Base-by-base conservation (phyloP, 2,329 filamentous ascomycete genomes). In the Colletotrichum liriopes region DNA sequence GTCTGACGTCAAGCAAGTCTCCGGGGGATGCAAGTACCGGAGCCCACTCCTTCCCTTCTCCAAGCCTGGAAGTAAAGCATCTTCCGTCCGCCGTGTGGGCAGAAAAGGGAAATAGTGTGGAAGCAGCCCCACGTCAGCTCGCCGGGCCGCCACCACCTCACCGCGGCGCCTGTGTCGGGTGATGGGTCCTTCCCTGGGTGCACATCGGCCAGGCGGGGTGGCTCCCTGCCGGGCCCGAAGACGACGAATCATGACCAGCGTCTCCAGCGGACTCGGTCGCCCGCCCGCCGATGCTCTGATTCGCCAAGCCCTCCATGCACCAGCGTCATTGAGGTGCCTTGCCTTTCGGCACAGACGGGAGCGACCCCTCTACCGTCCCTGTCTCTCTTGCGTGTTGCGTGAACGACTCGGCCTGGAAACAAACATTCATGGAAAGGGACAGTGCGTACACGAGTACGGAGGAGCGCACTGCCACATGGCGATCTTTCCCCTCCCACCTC, bases 1-100 rank as follows among this genome's bases (percentile, higher is more conserved):
- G 59, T 60, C 65, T 72, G 69, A 72, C 65, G 65, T 69, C 69
- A 72, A 68, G 5, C 47, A 49, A 32, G 65, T 62, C 45, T 39
- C 59, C 65, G 45, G 69, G 45, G 58, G 58, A 54, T 47, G 35
- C 20, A 68, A 52, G 41, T 56, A 52, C 68, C 68, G 64, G 56
- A 55, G 54, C n/a, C 56, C 58, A 29, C 39, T 61, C 18, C 18
- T 26, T 59, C n/a, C n/a, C 32, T 58, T 41, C 35, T 29, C 35
- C 54, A 23, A 37, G 32, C 32, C 35, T 7, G 20, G n/a, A 47
- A 47, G 43, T 9, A n/a, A 47, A n/a, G 20, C 20, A n/a, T 41
- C 12, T 16, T 23, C 35, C 54, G 20, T 14, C 9, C n/a, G 12
- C 39, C 54, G 54, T 58, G 35, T 20, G 54, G 56, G 14, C 37